These are phyloP conservation scores for Aspergillus aculeatinus DNA, from an alignment of 2,329 filamentous ascomycete species.

Conservation along the genomic window DNA sequence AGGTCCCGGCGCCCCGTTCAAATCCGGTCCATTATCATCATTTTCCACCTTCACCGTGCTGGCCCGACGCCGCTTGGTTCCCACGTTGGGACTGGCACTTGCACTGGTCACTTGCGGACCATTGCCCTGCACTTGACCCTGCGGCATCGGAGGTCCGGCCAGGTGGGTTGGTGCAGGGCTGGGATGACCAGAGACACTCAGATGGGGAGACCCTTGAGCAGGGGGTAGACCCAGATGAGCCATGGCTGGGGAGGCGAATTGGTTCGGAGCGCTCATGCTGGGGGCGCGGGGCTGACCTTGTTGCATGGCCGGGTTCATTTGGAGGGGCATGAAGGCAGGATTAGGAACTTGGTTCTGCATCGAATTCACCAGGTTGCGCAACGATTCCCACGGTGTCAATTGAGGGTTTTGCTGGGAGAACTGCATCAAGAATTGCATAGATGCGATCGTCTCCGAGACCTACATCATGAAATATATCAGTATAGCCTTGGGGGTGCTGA, in stretches of 20 bases:
- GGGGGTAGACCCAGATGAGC: constrained; percentile 53
- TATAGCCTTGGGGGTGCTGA: not conserved
- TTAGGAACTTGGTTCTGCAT: constrained; percentile 41
- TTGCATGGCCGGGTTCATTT: constrained; percentile 39
- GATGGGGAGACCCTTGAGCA: constrained; percentile 51
- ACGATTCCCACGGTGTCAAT: constrained; percentile 55
- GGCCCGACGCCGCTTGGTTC: constrained; percentile 57
- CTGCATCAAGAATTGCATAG: constrained; percentile 62
- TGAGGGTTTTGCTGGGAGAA: constrained; percentile 55
- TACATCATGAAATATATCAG: constrained; percentile 28
- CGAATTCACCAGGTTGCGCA: constrained; percentile 52
- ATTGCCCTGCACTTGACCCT: constrained; percentile 56
- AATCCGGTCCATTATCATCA: constrained; percentile 52
- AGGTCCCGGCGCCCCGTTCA: constrained; percentile 47
- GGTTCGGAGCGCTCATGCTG: constrained; percentile 48
- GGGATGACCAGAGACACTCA: constrained; percentile 51
- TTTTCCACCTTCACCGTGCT: constrained; percentile 61
- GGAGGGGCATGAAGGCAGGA: constrained; percentile 27
- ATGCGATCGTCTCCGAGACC: constrained; percentile 65
- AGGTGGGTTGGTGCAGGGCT: constrained; percentile 48
- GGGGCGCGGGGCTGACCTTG: constrained; percentile 43
- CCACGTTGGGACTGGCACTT: constrained; percentile 63
- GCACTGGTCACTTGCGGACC: constrained; percentile 53
- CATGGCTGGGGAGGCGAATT: constrained; percentile 61
- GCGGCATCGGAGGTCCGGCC: constrained; percentile 52